Conservation (phyloP, 2,329 filamentous ascomycete species). For the Claviceps digitariae region DNA sequence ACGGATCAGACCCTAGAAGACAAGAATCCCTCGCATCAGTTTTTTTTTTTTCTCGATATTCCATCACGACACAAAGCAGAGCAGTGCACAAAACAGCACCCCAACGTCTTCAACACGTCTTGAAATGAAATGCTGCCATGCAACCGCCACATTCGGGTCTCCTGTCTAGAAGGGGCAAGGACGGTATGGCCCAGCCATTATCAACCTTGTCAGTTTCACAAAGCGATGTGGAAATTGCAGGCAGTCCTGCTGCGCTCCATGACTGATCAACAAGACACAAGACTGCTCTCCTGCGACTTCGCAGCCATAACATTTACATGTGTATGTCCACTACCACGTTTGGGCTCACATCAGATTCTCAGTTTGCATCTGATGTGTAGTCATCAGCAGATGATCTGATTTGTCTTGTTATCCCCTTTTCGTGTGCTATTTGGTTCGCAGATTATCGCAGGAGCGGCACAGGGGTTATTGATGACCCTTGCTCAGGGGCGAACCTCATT, state of each 20-base stretch:
- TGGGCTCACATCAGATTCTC: neutral
- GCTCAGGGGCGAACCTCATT: constrained; percentile 6
- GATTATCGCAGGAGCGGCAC: neutral
- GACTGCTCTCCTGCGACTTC: neutral
- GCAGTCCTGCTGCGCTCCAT: neutral
- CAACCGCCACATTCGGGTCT: neutral
- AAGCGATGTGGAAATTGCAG: constrained; percentile 1
- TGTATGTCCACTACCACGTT: neutral
- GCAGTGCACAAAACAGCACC: neutral
- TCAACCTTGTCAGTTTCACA: neutral
- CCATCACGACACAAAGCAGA: neutral
- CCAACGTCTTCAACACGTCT: neutral
- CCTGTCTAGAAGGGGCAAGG: neutral
- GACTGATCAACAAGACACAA: neutral
- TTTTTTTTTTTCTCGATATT: neutral
- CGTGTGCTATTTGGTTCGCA: neutral
- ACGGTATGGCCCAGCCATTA: neutral
- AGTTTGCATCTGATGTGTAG: neutral
- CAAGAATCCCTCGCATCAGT: neutral
- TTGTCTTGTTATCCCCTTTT: neutral
- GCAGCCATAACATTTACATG: neutral
- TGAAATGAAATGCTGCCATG: neutral
- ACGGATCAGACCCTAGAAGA: neutral
- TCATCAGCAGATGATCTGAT: neutral
- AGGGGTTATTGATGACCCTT: constrained; percentile 1